Evolutionary conservation across 805 yeast species (phyloP), one percentile per base, ranked within the genome.

Genomic region (Blastobotrys robertii): DNA sequence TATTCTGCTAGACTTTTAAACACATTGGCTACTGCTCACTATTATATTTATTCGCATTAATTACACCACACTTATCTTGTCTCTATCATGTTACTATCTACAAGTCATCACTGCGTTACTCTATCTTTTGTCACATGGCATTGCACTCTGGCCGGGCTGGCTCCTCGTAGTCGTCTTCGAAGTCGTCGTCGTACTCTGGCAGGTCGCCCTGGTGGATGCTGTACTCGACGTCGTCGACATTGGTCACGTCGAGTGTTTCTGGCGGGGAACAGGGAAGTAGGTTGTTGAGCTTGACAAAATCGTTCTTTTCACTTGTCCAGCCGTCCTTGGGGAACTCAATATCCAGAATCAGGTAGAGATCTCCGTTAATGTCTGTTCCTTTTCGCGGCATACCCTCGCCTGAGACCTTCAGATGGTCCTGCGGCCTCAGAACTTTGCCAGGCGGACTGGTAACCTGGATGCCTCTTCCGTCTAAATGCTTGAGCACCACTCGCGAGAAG

Each of bases 401-500:
- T 33, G 69, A 61, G 9, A 88, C 65, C 46, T 77, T 69, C 30
- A 88, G 59, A 44, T 65, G 71, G 49, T 85, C 84, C 7, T 82
- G 81, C 0, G 95, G 95, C 53, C 80, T 72, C 5, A 87, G 55
- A 4, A 90, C 95, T 60, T 81, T 81, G 1, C 97, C 97, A 3
- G 71, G 65, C 1, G 88, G 87, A 0, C 81, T 73, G 0, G 76
- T 66, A 10, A 88, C 58, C 41, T 72, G 72, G 10, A 87, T 60
- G 31, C 77, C 74, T 48, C 97, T 75, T 12, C 81, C 88, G 61
- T 92, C 97, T 43, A 88, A 69, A 49, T 85, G 92, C 50, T 74
- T 74, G 8, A 82, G 64, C 2, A 86, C 67, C 9, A 74, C 71
- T 41, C 74, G 72, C 30, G 73, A 65, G 54, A 88, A 81, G 2